phyloP scores from a whole-genome alignment of 148 eudicot genomes.

The Vaccinium darrowii region DNA sequence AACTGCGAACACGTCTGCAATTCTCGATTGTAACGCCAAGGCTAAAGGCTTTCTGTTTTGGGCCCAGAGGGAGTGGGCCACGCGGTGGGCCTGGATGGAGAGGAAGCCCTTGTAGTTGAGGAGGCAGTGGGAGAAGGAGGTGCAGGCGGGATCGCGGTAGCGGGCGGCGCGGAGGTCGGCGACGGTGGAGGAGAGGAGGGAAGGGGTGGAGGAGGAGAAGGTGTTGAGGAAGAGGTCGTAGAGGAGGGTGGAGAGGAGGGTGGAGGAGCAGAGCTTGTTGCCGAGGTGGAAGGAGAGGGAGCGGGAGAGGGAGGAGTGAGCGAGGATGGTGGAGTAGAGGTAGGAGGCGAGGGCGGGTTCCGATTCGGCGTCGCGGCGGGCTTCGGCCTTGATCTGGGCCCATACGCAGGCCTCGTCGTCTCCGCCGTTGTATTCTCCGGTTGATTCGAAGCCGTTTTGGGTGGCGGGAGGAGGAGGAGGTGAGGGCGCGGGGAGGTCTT shows the following conservation, averaged over 20 bases:
- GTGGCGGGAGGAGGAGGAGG: neutral
- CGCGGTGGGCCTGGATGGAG: conserved; percentile 53
- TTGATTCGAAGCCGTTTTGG: no score
- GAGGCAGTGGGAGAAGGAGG: conserved; percentile 76
- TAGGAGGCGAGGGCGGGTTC: conserved; percentile 85
- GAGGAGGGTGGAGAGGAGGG: conserved; percentile 73
- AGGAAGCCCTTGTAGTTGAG: conserved; percentile 86
- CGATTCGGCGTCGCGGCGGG: conserved; percentile 73
- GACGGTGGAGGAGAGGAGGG: conserved; percentile 61
- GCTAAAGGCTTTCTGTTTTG: conserved; percentile 45
- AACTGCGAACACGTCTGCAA: conserved; percentile 44
- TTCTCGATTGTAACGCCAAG: conserved; percentile 43
- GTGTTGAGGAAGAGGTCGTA: conserved; percentile 76
- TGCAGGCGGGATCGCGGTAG: conserved; percentile 78
- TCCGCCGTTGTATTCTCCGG: neutral
- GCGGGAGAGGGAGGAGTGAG: conserved; percentile 69
- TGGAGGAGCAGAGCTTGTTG: conserved; percentile 82
- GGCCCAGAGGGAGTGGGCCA: conserved; percentile 43
- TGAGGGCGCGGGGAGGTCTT: neutral
- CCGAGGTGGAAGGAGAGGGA: conserved; percentile 82
- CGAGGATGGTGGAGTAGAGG: conserved; percentile 73
- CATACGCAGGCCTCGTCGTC: conserved; percentile 61
- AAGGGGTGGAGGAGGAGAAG: conserved; percentile 47
- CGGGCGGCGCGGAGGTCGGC: conserved; percentile 86
- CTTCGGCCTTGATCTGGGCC: conserved; percentile 75